These are phyloP conservation scores for Penicillium sp. DNA, from an alignment of 2,329 filamentous ascomycete species.

Conservation along the genomic window DNA sequence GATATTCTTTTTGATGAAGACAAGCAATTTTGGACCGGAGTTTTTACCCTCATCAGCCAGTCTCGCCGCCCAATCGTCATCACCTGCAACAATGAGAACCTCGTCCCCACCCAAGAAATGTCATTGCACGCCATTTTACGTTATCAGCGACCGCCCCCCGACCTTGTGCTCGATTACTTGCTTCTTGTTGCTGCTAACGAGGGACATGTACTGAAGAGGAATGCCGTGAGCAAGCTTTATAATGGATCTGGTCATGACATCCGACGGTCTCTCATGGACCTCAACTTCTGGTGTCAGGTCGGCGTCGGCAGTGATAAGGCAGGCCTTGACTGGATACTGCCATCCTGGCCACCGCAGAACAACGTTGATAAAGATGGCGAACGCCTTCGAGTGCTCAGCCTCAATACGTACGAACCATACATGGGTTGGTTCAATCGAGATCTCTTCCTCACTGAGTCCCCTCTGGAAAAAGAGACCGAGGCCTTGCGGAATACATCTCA, in stretches of 20 bases:
- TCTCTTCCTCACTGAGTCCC: constrained; percentile 40
- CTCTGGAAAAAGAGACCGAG: constrained; percentile 59
- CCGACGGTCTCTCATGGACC: constrained; percentile 75
- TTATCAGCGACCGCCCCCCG: constrained; percentile 64
- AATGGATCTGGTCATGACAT: constrained; percentile 69
- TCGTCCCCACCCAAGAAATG: constrained; percentile 74
- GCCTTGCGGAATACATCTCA: constrained; percentile 65
- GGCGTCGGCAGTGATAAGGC: constrained; percentile 85
- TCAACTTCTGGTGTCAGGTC: constrained; percentile 97
- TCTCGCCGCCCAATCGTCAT: constrained; percentile 92
- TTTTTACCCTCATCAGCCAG: constrained; percentile 73
- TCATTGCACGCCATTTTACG: constrained; percentile 83
- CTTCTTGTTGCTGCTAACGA: constrained; percentile 83
- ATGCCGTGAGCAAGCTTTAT: constrained; percentile 70
- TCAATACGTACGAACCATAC: constrained; percentile 71
- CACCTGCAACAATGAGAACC: constrained; percentile 88
- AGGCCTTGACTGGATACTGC: constrained; percentile 86
- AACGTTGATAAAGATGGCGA: constrained; percentile 69
- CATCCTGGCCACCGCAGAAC: constrained; percentile 70
- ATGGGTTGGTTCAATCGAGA: constrained; percentile 78
- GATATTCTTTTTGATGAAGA: constrained; percentile 95
- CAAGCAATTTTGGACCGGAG: constrained; percentile 87
- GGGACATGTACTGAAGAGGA: constrained; percentile 73
- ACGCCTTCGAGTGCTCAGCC: constrained; percentile 74
- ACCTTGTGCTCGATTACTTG: constrained; percentile 76